Evolutionary conservation across 2,329 filamentous ascomycete genomes (phyloP), one percentile per base, ranked within the genome.

Genomic region (Calonectria pseudoturangicola): DNA sequence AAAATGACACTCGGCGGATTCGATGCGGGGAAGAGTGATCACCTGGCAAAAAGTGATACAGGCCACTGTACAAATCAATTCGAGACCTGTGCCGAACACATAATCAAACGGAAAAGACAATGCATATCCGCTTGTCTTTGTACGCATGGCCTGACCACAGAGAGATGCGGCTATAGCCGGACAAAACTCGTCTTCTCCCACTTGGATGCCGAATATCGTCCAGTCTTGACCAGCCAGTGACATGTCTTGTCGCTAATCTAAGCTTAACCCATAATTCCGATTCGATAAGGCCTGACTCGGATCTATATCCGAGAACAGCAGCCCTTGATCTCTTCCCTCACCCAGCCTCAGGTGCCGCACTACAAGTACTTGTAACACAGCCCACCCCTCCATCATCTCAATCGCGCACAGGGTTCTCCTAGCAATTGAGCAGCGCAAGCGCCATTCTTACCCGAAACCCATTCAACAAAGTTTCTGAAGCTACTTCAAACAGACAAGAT

Each of bases 1-100:
- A 41, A 60, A 60, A 60, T 25, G 54, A 41, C 54, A 60, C 39
- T 39, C 54, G 54, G 36, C 33, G 54, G 54, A 60, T 60, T 60
- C 54, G 25, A 41, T 60, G 54, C 54, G 54, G 54, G 54, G 54
- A 60, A 60, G 54, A 6, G 21, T 8, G 36, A 21, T 60, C 54
- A 60, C 33, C 54, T 41, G 54, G 33, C 21, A 39, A 16, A 27
- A 41, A 13, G 12, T 36, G 10, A 10, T 36, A 36, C 33, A 60
- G 41, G 33, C 54, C 12, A 27, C 13, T 36, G 39, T n/a, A 27
- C 13, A 9, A 12, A 25, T 16, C 36, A 9, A 27, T 60, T 60
- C n/a, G 54, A 8, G 10, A 41, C 25, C 4, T 41, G 2, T 18
- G 9, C 21, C 33, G 15, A 41, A 28, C 8, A 41, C 21, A 60